Conservation (phyloP, 2,329 filamentous ascomycete genomes). For the Pseudogymnoascus sp. region DNA sequence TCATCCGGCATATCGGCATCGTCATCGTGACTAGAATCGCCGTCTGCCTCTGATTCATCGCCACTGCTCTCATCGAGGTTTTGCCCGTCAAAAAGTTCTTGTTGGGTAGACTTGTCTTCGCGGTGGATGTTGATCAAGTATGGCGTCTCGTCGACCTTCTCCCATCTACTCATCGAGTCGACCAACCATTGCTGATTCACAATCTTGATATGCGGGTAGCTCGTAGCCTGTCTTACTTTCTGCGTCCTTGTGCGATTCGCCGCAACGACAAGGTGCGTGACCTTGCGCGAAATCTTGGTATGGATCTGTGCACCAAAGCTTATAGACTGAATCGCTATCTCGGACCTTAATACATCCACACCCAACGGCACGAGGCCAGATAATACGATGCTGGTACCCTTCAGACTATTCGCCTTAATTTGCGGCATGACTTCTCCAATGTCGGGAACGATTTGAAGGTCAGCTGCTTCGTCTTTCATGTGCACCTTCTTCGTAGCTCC, state of each 20-base stretch:
- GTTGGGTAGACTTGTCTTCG: conserved; percentile 34
- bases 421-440: conserved; percentile 75
- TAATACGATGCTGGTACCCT: conserved; percentile 70
- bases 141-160: conserved; percentile 65
- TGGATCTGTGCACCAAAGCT: conserved; percentile 69
- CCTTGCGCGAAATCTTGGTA: conserved; percentile 46
- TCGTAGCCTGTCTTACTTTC: conserved; percentile 81
- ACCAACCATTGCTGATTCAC: conserved; percentile 87
- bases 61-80: conserved; percentile 29
- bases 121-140: conserved; percentile 44
- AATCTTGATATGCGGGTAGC: conserved; percentile 75
- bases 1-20: conserved; percentile 43
- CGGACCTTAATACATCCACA: conserved; percentile 65
- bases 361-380: conserved; percentile 84
- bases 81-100: neutral
- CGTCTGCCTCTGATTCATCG: conserved; percentile 18
- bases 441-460: conserved; percentile 65
- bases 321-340: conserved; percentile 79
- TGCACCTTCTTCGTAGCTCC: conserved; percentile 35
- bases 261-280: conserved; percentile 69
- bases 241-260: conserved; percentile 68
- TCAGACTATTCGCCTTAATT: conserved; percentile 70
- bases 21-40: conserved; percentile 27
- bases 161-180: conserved; percentile 79
- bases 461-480: conserved; percentile 33